Evolutionary conservation across 306 rosid genomes (phyloP).

Genomic region (Medicago ruthenica): DNA sequence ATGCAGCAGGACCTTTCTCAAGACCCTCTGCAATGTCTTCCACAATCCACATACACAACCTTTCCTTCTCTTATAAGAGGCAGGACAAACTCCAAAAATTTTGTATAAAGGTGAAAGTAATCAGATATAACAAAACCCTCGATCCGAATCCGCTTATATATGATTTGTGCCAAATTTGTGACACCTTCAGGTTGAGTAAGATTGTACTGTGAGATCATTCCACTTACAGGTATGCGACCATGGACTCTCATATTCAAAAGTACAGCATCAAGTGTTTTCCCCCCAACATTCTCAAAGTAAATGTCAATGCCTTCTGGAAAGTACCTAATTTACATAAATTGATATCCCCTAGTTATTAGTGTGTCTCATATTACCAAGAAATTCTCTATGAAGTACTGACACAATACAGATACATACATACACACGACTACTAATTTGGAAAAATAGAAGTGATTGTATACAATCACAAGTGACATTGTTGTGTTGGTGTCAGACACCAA

Average conservation of each 20-base stretch:
- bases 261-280: slow-evolving; percentile 1
- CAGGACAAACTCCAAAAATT: not conserved
- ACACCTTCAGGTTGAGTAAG: not conserved
- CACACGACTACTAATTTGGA: too few relatives aligned
- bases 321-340: not conserved
- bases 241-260: not conserved
- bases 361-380: too few relatives aligned
- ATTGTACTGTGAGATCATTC: not conserved
- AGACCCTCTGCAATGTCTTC: not conserved
- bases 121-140: not conserved
- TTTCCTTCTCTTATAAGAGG: slow-evolving; percentile 3
- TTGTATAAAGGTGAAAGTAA: not conserved
- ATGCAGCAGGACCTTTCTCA: not conserved
- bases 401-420: too few relatives aligned
- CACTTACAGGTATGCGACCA: not conserved
- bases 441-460: too few relatives aligned
- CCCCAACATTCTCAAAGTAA: not conserved
- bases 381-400: too few relatives aligned
- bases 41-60: not conserved
- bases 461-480: too few relatives aligned
- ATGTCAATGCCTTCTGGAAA: not conserved
- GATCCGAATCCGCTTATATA: not conserved
- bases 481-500: too few relatives aligned
- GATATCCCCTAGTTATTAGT: not conserved
- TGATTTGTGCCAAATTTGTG: not conserved